phyloP scores from a whole-genome alignment of 2,329 filamentous ascomycete species.

The Aureobasidium melanogenum region DNA sequence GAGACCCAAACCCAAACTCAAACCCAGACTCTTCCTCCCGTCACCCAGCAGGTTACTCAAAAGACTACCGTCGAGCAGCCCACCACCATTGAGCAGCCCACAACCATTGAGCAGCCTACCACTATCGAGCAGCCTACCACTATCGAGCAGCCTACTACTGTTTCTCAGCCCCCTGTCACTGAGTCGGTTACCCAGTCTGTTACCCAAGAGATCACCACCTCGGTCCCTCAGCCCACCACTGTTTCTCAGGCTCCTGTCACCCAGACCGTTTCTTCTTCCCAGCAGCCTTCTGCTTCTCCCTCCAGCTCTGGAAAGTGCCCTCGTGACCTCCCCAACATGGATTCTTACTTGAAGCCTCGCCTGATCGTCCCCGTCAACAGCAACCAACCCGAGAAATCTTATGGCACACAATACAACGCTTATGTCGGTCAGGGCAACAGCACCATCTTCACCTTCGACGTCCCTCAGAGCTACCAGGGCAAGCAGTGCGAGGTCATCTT shows the following conservation, averaged over 20 bases:
- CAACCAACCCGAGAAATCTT: constrained; percentile 40
- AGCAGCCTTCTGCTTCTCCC: not conserved
- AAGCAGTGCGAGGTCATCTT: constrained; percentile 57
- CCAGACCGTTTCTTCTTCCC: not conserved
- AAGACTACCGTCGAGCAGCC: not conserved
- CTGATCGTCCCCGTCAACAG: constrained; percentile 54
- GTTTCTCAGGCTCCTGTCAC: not conserved
- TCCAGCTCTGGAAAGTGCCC: constrained; percentile 17
- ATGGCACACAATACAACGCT: constrained; percentile 48
- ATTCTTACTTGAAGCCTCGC: constrained; percentile 39
- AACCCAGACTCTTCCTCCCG: not conserved
- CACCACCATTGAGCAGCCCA: not conserved
- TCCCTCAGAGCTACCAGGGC: constrained; percentile 44
- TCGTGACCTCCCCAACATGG: constrained; percentile 20
- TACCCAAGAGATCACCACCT: not conserved
- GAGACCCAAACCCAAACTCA: not conserved
- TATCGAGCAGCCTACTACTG: not conserved
- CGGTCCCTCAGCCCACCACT: not conserved
- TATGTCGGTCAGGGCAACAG: constrained; percentile 45
- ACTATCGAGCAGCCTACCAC: not conserved
- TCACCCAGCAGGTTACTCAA: not conserved
- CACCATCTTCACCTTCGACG: constrained; percentile 62
- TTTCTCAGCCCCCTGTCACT: not conserved
- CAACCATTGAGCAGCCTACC: not conserved
- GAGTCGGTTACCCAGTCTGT: not conserved